A percentile compares a stretch with the other conserved stretches of the same genome.
phyloP scores from a whole-genome alignment of 805 yeast genomes.

The Candida vaughaniae region DNA sequence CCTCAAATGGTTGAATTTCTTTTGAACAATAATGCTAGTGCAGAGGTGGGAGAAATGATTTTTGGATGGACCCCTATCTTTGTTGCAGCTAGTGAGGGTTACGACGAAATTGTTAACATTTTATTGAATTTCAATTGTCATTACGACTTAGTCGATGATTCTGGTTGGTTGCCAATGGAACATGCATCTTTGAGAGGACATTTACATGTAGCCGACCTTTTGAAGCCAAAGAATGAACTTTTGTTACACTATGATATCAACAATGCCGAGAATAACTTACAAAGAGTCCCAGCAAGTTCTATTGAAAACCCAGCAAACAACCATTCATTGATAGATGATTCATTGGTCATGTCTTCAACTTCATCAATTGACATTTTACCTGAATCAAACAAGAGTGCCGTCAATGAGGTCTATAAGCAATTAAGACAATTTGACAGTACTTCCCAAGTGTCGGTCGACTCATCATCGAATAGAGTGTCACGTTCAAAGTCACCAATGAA shows the following conservation, averaged over 20 bases:
- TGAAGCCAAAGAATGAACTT: constrained; percentile 48
- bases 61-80: constrained; percentile 96
- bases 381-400: constrained; percentile 29
- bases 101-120: constrained; percentile 50
- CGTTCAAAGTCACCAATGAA: constrained; percentile 23
- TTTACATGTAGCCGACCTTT: constrained; percentile 59
- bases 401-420: constrained; percentile 39
- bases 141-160: constrained; percentile 61
- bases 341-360: constrained; percentile 17
- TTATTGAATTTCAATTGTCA: constrained; percentile 56
- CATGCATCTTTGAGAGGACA: constrained; percentile 93
- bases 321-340: constrained; percentile 8
- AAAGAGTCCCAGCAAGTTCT: constrained; percentile 18
- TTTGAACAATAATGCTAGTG: constrained; percentile 59
- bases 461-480: constrained; percentile 1
- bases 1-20: constrained; percentile 52
- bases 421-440: constrained; percentile 23
- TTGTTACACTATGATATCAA: constrained; percentile 36
- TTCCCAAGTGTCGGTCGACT: constrained; percentile 4
- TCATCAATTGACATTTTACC: constrained; percentile 39
- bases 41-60: constrained; percentile 72
- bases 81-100: constrained; percentile 87
- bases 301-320: constrained; percentile 12
- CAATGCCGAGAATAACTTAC: constrained; percentile 33
- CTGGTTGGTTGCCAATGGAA: constrained; percentile 98